phyloP scores from a whole-genome alignment of 2,329 filamentous ascomycete genomes.

The Calonectria montana region DNA sequence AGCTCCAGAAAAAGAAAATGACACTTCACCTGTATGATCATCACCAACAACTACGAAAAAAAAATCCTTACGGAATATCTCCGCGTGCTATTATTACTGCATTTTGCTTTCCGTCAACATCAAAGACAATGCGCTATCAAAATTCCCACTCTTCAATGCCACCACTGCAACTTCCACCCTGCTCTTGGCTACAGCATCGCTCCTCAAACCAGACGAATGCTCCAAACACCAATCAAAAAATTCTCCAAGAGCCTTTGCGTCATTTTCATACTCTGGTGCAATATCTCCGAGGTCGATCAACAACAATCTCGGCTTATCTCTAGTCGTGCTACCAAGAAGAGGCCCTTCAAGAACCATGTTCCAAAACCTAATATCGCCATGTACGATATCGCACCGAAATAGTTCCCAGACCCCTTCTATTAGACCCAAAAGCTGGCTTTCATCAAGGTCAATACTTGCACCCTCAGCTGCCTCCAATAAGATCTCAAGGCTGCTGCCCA shows the following conservation, averaged over 20 bases:
- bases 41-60: no score
- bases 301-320: background rate
- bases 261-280: background rate
- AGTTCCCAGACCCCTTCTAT: background rate
- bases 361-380: background rate
- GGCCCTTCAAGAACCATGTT: background rate
- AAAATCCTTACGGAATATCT: no score
- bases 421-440: background rate
- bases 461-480: background rate
- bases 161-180: background rate
- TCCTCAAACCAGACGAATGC: background rate
- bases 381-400: background rate
- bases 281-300: background rate
- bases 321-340: no score
- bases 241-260: background rate
- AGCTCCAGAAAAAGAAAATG: no score
- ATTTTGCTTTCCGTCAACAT: no score
- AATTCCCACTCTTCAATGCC: background rate
- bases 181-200: background rate
- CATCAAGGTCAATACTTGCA: background rate
- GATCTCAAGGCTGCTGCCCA: background rate
- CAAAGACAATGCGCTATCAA: background rate
- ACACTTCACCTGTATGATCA: no score
- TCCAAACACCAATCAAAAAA: background rate
- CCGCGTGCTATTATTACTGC: no score